phyloP scores from a whole-genome alignment of 1,284 basidiomycete species.

The Serendipita sp. region DNA sequence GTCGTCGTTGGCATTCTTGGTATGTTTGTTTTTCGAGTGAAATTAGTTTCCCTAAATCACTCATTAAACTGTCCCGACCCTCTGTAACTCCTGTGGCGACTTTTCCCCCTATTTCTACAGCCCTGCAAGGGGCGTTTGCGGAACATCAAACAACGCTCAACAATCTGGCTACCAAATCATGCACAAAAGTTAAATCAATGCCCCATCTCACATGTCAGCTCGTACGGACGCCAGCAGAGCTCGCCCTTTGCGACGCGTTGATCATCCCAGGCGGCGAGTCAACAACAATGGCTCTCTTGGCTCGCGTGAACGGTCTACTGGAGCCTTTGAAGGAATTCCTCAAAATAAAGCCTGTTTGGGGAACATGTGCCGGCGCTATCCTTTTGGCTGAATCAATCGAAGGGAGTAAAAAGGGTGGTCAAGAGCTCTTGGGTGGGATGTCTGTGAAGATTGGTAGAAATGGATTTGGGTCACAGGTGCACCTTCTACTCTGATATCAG shows the following conservation, averaged over 20 bases:
- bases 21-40: constrained; percentile 13
- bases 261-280: constrained; percentile 94
- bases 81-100: not conserved
- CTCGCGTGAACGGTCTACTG: constrained; percentile 63
- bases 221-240: constrained; percentile 66
- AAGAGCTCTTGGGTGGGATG: constrained; percentile 75
- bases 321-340: constrained; percentile 65
- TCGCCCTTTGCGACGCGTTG: constrained; percentile 66
- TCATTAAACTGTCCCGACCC: too few species aligned
- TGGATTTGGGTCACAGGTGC: constrained; percentile 74
- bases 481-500: constrained; percentile 14
- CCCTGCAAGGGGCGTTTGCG: constrained; percentile 85
- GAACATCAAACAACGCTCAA: constrained; percentile 71
- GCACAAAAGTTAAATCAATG: constrained; percentile 10
- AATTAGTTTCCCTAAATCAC: too few species aligned
- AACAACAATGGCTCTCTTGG: constrained; percentile 83
- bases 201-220: constrained; percentile 37
- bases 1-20: constrained; percentile 24
- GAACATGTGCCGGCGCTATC: constrained; percentile 95
- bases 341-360: constrained; percentile 71
- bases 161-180: constrained; percentile 25
- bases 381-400: constrained; percentile 62
- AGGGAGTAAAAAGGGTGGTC: constrained; percentile 76
- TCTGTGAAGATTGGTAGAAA: constrained; percentile 75
- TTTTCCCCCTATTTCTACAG: constrained; percentile 25